A percentile compares a stretch with the other conserved stretches of the same genome.
These are phyloP conservation scores for Kalmanozyma brasiliensis DNA, from an alignment of 1,284 basidiomycete genomes.

Conservation along the genomic window DNA sequence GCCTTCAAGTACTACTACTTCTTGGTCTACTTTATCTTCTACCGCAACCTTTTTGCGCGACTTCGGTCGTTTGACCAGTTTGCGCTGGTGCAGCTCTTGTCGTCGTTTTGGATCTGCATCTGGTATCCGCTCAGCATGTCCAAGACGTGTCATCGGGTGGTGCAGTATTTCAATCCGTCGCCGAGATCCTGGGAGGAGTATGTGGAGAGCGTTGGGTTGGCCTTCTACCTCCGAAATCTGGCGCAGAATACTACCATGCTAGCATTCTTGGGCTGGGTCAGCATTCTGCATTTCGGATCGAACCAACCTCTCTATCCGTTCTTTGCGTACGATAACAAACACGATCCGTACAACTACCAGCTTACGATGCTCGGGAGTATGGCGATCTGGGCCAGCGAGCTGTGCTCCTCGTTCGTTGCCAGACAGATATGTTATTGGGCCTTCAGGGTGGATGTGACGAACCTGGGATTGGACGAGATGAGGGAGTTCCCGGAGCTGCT, in stretches of 20 bases:
- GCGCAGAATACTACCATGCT: conserved; percentile 73
- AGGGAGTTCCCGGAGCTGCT: conserved; percentile 71
- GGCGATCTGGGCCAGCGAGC: conserved; percentile 72
- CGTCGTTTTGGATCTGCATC: conserved; percentile 71
- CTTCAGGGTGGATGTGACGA: conserved; percentile 71
- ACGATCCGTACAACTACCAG: conserved; percentile 73
- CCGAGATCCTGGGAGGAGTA: conserved; percentile 71
- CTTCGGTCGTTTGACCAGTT: conserved; percentile 68
- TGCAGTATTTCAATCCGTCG: conserved; percentile 70
- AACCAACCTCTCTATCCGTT: conserved; percentile 73
- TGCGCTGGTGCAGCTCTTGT: conserved; percentile 72
- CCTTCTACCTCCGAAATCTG: conserved; percentile 72
- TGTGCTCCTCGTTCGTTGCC: conserved; percentile 71
- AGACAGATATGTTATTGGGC: conserved; percentile 69
- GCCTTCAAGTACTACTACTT: conserved; percentile 71
- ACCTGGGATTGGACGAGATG: conserved; percentile 72
- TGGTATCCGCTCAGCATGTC: conserved; percentile 73
- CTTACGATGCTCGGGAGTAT: conserved; percentile 72
- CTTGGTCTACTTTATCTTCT: conserved; percentile 68
- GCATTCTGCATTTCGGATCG: conserved; percentile 71
- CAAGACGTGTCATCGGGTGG: conserved; percentile 68
- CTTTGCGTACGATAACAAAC: conserved; percentile 71
- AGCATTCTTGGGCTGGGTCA: conserved; percentile 70
- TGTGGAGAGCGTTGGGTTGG: conserved; percentile 70
- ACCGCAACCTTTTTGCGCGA: conserved; percentile 69